These are phyloP conservation scores for Monosporozyma aquatica DNA, from an alignment of 805 yeast species.

Conservation along the genomic window DNA sequence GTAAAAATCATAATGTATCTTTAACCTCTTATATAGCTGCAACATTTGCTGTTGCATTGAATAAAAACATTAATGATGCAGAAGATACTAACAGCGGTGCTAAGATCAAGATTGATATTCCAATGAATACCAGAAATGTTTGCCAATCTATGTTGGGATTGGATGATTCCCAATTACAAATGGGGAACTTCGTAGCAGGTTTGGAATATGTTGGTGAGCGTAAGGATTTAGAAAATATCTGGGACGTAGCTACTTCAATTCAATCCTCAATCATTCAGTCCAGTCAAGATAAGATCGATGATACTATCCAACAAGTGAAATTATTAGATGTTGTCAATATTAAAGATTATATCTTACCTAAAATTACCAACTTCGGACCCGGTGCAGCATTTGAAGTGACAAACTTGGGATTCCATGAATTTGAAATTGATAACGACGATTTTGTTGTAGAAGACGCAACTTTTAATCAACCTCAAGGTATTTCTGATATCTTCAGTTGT, in stretches of 20 bases:
- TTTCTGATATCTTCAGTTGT: constrained; percentile 18
- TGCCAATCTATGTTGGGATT: constrained; percentile 7
- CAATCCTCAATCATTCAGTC: constrained; percentile 5
- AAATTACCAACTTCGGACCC: constrained; percentile 14
- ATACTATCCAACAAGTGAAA: constrained; percentile 14
- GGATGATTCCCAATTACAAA: constrained; percentile 6
- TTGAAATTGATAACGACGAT: constrained; percentile 4
- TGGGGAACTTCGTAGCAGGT: constrained; percentile 23
- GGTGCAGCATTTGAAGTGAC: constrained; percentile 25
- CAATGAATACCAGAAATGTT: constrained; percentile 20
- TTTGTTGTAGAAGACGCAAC: constrained; percentile 17
- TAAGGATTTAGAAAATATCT: constrained; percentile 4
- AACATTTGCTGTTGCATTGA: constrained; percentile 6
- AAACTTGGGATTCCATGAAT: constrained; percentile 21
- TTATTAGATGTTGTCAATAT: constrained; percentile 18
- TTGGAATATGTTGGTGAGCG: constrained; percentile 8
- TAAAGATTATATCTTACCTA: constrained; percentile 13
- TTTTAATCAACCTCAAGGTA: constrained; percentile 25
- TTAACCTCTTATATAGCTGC: constrained; percentile 20
- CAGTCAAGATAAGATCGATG: constrained; percentile 7
- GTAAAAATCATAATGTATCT: constrained; percentile 18
- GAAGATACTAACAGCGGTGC: constrained; percentile 6
- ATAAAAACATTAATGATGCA: background rate
- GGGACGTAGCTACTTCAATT: constrained; percentile 14
- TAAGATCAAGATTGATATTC: constrained; percentile 12